These are phyloP conservation scores for Talaromyces nanjingensis DNA, from an alignment of 495 filamentous ascomycete species.

Conservation along the genomic window DNA sequence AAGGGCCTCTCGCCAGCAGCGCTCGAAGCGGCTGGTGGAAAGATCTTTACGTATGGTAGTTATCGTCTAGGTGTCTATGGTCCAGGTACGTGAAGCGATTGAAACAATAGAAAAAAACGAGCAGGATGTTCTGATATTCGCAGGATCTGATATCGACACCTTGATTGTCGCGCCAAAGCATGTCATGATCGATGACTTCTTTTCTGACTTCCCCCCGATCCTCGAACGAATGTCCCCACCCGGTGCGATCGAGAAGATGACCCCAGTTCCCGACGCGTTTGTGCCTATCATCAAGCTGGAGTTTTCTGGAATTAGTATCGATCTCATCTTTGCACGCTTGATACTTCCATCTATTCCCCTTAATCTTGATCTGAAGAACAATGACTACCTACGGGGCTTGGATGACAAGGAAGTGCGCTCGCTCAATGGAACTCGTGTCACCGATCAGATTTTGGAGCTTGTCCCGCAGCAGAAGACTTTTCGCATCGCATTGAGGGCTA, in stretches of 20 bases:
- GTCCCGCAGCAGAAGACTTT: constrained; percentile 89
- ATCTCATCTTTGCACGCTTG: constrained; percentile 86
- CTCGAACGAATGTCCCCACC: constrained; percentile 64
- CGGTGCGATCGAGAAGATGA: constrained; percentile 77
- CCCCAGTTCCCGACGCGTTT: constrained; percentile 78
- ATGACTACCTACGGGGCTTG: constrained; percentile 74
- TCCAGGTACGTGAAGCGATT: constrained; percentile 48
- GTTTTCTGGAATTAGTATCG: constrained; percentile 82
- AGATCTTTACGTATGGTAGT: constrained; percentile 92
- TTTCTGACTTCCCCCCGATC: constrained; percentile 72
- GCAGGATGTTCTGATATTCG: not conserved
- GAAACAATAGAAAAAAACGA: not conserved
- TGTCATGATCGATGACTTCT: constrained; percentile 82
- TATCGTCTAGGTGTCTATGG: constrained; percentile 91
- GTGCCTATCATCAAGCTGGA: constrained; percentile 96
- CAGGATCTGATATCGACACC: constrained; percentile 94
- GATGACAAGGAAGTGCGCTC: constrained; percentile 81
- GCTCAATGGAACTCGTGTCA: constrained; percentile 88
- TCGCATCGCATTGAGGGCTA: constrained; percentile 74
- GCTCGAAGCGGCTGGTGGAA: constrained; percentile 74
- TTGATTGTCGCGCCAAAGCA: constrained; percentile 86
- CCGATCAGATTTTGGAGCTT: constrained; percentile 79
- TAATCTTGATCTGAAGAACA: constrained; percentile 70
- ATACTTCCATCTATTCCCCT: constrained; percentile 62
- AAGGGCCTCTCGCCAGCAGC: constrained; percentile 69